Percentiles rank a stretch among this genome's conserved stretches.
These are phyloP conservation scores for Speleostelium caveatum DNA, from an alignment of 78 protist species.

Conservation along the genomic window DNA sequence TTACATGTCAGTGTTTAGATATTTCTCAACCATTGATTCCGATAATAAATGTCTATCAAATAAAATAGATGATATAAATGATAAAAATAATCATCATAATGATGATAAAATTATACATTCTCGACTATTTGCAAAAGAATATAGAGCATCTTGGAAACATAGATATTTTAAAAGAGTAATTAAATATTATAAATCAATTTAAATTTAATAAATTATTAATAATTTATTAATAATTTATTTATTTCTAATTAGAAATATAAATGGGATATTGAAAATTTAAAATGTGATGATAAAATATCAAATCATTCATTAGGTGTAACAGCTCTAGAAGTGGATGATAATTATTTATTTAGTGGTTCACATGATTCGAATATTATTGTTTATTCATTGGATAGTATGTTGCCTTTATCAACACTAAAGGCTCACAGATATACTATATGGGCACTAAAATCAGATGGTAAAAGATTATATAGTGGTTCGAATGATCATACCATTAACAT, in stretches of 20 bases:
- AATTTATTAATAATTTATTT: not conserved
- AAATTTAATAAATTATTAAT: not conserved
- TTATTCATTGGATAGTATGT: constrained; percentile 8
- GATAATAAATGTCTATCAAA: constrained; percentile 24
- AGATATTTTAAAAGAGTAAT: constrained; percentile 33
- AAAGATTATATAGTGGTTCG: constrained; percentile 71
- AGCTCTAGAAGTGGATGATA: constrained; percentile 62
- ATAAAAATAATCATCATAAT: not conserved
- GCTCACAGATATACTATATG: constrained; percentile 69
- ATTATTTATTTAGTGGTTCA: constrained; percentile 63
- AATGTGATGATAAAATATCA: constrained; percentile 10
- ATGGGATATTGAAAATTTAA: constrained; percentile 19
- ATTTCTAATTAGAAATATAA: constrained; percentile 13
- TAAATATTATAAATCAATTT: not conserved
- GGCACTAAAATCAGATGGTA: constrained; percentile 65
- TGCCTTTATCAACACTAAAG: not conserved
- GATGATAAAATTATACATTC: not conserved
- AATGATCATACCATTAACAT: constrained; percentile 62
- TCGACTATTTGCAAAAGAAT: not conserved
- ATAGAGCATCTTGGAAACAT: constrained; percentile 6
- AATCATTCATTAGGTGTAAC: constrained; percentile 32
- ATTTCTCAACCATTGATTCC: constrained; percentile 6
- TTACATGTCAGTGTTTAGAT: not conserved
- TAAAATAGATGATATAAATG: not conserved
- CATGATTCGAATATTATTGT: constrained; percentile 67